Conservation (phyloP, 202 grass and related monocot species). For the Dendrocalamus latiflorus region DNA sequence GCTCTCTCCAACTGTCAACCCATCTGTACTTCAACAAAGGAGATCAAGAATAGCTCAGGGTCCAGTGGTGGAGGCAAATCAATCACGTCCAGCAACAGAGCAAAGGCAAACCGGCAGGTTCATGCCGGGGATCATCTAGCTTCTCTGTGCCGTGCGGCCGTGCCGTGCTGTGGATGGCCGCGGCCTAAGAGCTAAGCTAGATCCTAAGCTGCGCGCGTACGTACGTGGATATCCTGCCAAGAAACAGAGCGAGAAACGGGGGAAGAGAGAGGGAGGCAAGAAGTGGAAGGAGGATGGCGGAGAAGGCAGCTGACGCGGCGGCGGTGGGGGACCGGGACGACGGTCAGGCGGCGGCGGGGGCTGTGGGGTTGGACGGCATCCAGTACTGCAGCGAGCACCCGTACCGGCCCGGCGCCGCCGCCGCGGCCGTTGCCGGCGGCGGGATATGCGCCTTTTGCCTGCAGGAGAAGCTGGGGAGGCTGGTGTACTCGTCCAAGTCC, state of each 20-base stretch:
- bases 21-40: background rate
- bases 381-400: constrained; percentile 84
- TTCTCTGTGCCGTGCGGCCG: no score
- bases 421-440: constrained; percentile 18
- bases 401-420: constrained; percentile 29
- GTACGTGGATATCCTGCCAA: background rate
- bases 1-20: background rate
- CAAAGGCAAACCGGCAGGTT: background rate
- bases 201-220: background rate
- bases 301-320: constrained; percentile 15
- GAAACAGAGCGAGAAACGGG: no score
- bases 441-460: constrained; percentile 85
- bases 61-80: constrained; percentile 20
- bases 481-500: constrained; percentile 74
- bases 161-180: background rate
- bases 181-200: background rate
- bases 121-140: background rate
- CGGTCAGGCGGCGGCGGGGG: background rate
- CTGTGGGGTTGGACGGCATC: constrained; percentile 48
- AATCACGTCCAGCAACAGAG: background rate
- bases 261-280: no score
- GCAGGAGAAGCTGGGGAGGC: constrained; percentile 73
- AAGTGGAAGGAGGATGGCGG: constrained; percentile 34
- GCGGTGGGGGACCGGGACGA: background rate
- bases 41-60: background rate